Conservation (phyloP, 331 rosid genomes). For the Pyracantha coccinea region DNA sequence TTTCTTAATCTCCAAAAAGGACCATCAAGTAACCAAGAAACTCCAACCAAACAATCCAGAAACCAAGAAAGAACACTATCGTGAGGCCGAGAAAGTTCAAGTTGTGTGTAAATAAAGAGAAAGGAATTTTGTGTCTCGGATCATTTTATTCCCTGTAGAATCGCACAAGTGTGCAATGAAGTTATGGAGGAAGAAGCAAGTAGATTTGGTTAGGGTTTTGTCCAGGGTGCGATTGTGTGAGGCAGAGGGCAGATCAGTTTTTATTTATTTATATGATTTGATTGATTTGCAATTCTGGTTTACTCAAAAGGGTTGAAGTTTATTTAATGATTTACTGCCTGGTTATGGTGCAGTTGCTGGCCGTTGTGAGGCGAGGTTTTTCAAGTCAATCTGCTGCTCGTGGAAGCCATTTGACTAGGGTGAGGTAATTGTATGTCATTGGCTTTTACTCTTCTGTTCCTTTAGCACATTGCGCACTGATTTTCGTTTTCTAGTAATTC, state of each 20-base stretch:
- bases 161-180: slow-evolving; percentile 13
- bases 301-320: neutral
- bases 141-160: slow-evolving; percentile 3
- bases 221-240: neutral
- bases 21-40: no score
- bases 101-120: no score
- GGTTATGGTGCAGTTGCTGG: slow-evolving; percentile 23
- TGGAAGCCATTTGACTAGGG: slow-evolving; percentile 20
- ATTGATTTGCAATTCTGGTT: neutral
- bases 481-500: neutral
- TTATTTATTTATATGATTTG: neutral
- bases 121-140: no score
- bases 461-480: neutral
- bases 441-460: neutral
- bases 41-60: no score
- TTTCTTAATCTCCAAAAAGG: no score
- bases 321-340: neutral
- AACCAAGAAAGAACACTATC: no score
- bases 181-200: slow-evolving; percentile 21
- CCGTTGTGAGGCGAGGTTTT: slow-evolving; percentile 6
- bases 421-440: slow-evolving; percentile 10
- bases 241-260: slow-evolving; percentile 8
- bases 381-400: slow-evolving; percentile 5
- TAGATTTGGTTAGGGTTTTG: slow-evolving; percentile 13
- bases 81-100: no score